A percentile compares a stretch with the other conserved stretches of the same genome.
Evolutionary conservation across 2,329 filamentous ascomycete genomes (phyloP).

Genomic region (Sporothrix phasma): DNA sequence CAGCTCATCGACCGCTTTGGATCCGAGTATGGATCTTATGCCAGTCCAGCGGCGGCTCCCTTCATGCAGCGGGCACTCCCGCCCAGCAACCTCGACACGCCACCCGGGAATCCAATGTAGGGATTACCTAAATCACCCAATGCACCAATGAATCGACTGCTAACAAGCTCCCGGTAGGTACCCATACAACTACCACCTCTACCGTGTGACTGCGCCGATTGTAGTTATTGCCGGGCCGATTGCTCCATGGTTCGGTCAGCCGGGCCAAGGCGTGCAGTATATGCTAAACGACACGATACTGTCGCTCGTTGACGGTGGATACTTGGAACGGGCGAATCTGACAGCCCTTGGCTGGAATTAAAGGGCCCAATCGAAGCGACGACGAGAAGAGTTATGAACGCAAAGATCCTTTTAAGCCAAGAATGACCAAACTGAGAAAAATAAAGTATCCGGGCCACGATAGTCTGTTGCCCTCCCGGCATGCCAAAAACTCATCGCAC

Average conservation of each 20-base stretch:
- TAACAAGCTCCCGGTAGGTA: conserved; percentile 20
- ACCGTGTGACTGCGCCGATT: conserved; percentile 33
- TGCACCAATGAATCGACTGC: background rate
- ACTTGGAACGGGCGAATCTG: conserved; percentile 25
- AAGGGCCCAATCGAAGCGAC: too few relatives aligned
- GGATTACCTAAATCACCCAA: background rate
- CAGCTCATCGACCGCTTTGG: conserved; percentile 41
- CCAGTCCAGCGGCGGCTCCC: conserved; percentile 35
- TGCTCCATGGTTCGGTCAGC: conserved; percentile 41
- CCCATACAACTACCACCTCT: conserved; percentile 41
- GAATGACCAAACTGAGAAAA: too few relatives aligned
- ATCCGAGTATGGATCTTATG: conserved; percentile 33
- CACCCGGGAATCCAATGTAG: conserved; percentile 22
- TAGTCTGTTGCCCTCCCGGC: too few relatives aligned
- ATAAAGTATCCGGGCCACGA: too few relatives aligned
- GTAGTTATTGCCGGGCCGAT: conserved; percentile 35
- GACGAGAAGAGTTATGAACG: background rate
- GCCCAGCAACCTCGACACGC: conserved; percentile 34
- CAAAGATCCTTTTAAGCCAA: too few relatives aligned
- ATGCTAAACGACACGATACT: conserved; percentile 23
- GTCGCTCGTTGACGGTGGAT: conserved; percentile 26
- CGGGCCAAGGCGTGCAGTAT: conserved; percentile 34
- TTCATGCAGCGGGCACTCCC: conserved; percentile 39
- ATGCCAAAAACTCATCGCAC: too few relatives aligned
- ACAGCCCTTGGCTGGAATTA: background rate